Base-by-base conservation (phyloP, 1,284 basidiomycete species). In the Cryptococcus amylolentus region DNA sequence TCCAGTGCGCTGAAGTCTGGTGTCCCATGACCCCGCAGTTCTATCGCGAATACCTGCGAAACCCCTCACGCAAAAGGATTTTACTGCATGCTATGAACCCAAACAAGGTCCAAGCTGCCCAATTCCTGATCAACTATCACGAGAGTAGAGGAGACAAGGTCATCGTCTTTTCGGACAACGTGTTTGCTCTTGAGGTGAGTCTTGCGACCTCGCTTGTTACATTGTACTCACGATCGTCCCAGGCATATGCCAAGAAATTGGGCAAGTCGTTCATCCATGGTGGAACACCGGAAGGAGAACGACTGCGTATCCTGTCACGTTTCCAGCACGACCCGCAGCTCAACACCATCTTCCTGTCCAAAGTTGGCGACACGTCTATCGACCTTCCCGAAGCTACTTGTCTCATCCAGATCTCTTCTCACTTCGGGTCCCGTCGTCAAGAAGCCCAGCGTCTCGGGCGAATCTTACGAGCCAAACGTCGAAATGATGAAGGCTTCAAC, bases 21-120 rank as follows among this genome's bases (percentile, higher is more conserved):
- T 99, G 96, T 72, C 91, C 93, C 9, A 98, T 98, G 96, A 97
- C 96, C 35, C 95, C 96, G n/a, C 94, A 98, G 74, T 99, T 99
- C 75, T 99, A 98, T 77, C 87, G 91, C 67, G 95, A 99, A 78
- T 98, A 99, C 73, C 83, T 99, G 60, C 84, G 91, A 61, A 74
- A 73, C 48, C 57, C 66, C 7, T 89, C 88, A 40, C 84, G 96
- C 56, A 96, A 96, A 76, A 86, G 91, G 64, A 97, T 96, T 85
- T 82, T 99, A 35, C 82, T 99, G 13, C 98, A 98, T 75, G 98
- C 93, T 81, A 98, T 98, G 96, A 99, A 99, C 73, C 96, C 96
- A 23, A 91, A 90, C 75, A 98, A 98, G 80, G 97, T 98, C 76
- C 96, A 99, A 77, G 94, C 95, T 5, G 97, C 93, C 73, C 96